phyloP scores from a whole-genome alignment of 257 asterid genomes.

The Fraxinus americana region DNA sequence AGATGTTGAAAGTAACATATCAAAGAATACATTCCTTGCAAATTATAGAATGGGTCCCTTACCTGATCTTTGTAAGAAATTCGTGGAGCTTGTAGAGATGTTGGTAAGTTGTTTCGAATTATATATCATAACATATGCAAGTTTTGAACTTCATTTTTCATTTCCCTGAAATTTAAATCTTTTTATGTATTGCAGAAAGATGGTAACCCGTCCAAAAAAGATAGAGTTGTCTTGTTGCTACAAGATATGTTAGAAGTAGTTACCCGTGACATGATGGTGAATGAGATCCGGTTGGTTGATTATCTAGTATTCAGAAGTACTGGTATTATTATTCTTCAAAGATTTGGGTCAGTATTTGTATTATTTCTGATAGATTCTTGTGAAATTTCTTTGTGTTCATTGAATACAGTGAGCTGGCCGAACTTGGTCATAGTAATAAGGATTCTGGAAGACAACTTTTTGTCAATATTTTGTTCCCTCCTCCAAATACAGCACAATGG shows the following conservation, averaged over 20 bases:
- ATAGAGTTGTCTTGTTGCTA: conserved; percentile 74
- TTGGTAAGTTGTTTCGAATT: conserved; percentile 54
- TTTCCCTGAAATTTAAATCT: conserved; percentile 12
- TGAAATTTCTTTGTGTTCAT: conserved; percentile 17
- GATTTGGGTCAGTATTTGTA: neutral
- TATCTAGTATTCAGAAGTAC: conserved; percentile 16
- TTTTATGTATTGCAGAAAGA: conserved; percentile 62
- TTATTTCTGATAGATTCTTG: conserved; percentile 19
- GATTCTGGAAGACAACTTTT: conserved; percentile 90
- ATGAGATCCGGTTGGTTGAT: conserved; percentile 76
- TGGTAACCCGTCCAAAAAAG: conserved; percentile 72
- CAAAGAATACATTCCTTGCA: conserved; percentile 68
- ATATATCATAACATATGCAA: conserved; percentile 1
- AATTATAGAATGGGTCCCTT: conserved; percentile 79
- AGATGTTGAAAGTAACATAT: conserved; percentile 76
- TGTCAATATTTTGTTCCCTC: conserved; percentile 43
- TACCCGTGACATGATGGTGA: conserved; percentile 93
- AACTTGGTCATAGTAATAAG: conserved; percentile 77
- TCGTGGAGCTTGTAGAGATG: conserved; percentile 84
- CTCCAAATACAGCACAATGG: conserved; percentile 82
- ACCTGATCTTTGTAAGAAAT: conserved; percentile 78
- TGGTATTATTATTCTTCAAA: neutral
- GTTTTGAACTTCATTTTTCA: conserved; percentile 16
- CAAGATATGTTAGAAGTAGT: conserved; percentile 96
- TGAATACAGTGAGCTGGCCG: conserved; percentile 73